These are phyloP conservation scores for Strigomonas culicis DNA, from an alignment of 208 protist species.

Conservation along the genomic window DNA sequence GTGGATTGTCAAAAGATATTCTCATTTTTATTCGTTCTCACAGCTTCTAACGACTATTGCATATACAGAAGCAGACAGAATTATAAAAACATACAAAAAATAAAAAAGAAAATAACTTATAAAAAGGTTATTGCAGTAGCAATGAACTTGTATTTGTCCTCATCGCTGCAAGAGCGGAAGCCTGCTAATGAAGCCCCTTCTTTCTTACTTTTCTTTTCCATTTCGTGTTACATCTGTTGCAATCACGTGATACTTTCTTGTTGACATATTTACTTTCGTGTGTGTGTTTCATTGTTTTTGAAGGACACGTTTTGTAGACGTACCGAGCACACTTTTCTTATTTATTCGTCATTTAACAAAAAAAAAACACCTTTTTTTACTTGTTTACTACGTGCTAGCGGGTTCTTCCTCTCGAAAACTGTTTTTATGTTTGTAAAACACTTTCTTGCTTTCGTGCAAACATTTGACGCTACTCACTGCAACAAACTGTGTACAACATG, in stretches of 20 bases:
- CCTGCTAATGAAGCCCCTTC: no score
- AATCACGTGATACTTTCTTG: no score
- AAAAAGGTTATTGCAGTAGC: neutral
- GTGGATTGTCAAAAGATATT: neutral
- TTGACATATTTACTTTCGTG: conserved; percentile 8
- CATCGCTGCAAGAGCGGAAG: neutral
- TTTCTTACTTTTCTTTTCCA: no score
- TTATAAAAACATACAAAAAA: neutral
- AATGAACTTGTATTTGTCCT: neutral
- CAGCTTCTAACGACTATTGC: no score
- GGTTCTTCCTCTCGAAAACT: neutral
- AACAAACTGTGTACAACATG: conserved; percentile 1
- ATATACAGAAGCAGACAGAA: neutral
- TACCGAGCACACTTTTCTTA: neutral
- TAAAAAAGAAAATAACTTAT: conserved; percentile 5
- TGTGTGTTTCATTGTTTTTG: conserved; percentile 3
- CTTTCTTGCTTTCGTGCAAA: neutral
- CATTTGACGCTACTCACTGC: no score
- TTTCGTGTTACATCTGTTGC: no score
- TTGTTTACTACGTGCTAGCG: neutral
- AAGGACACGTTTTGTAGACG: neutral
- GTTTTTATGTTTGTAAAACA: neutral
- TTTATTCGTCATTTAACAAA: neutral
- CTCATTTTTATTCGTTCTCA: neutral
- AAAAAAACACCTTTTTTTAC: neutral